Conservation (phyloP, 2,329 filamentous ascomycete genomes). For the Aspergillus persii region DNA sequence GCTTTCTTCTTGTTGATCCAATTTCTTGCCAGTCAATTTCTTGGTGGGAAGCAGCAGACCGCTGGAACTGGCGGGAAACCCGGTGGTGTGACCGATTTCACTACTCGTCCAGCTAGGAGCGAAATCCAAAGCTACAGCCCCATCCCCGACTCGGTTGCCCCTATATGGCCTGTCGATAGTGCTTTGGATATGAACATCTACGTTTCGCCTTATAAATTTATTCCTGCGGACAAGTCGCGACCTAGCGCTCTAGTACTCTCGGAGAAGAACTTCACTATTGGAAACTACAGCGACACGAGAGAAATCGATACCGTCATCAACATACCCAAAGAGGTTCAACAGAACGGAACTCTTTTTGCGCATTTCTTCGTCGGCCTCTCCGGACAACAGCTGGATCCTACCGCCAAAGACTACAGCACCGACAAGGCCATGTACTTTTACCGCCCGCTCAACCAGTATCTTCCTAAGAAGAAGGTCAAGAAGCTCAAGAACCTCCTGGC, state of each 20-base stretch:
- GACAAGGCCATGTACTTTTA: conserved; percentile 78
- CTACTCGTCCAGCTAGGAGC: conserved; percentile 57
- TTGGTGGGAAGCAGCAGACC: conserved; percentile 41
- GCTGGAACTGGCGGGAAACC: conserved; percentile 20
- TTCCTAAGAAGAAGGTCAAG: conserved; percentile 82
- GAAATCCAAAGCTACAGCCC: conserved; percentile 41
- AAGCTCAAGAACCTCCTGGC: conserved; percentile 84
- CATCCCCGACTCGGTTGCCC: conserved; percentile 69
- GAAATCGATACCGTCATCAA: conserved; percentile 72
- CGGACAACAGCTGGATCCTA: conserved; percentile 74
- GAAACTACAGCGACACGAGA: conserved; percentile 75
- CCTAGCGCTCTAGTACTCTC: conserved; percentile 70
- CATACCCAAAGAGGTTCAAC: conserved; percentile 76
- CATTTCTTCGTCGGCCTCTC: conserved; percentile 85
- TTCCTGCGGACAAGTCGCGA: conserved; percentile 62
- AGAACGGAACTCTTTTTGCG: conserved; percentile 90
- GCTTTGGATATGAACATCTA: conserved; percentile 81
- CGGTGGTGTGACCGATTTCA: conserved; percentile 59
- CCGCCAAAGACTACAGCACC: conserved; percentile 67
- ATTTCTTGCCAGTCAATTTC: conserved; percentile 56
- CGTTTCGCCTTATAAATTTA: conserved; percentile 70
- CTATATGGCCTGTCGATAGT: conserved; percentile 82
- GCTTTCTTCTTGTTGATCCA: conserved; percentile 61
- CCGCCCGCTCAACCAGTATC: conserved; percentile 82
- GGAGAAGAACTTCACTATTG: conserved; percentile 76